Conservation (phyloP, 2,329 filamentous ascomycete genomes). For the Xylogone sp. region DNA sequence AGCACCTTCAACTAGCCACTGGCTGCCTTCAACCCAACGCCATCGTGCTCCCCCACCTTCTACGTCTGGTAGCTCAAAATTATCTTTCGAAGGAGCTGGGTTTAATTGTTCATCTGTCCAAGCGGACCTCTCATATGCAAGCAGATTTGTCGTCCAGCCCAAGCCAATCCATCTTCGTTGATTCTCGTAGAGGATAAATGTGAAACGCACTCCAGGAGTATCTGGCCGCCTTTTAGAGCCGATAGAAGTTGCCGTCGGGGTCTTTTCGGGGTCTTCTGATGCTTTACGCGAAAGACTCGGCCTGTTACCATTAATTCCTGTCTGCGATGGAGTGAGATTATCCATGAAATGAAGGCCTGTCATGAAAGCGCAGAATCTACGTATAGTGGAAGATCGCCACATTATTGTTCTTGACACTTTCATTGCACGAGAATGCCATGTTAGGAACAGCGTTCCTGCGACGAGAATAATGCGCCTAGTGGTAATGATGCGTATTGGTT, state of each 20-base stretch:
- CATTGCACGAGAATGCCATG: conserved; percentile 87
- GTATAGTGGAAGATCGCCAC: conserved; percentile 79
- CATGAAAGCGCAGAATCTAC: conserved; percentile 64
- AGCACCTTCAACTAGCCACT: conserved; percentile 83
- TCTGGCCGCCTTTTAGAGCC: conserved; percentile 36
- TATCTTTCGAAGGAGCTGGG: conserved; percentile 68
- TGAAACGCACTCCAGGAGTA: conserved; percentile 85
- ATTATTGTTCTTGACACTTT: conserved; percentile 81
- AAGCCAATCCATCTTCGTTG: conserved; percentile 92
- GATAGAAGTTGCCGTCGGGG: conserved; percentile 28
- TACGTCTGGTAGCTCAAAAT: conserved; percentile 65
- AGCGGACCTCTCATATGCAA: conserved; percentile 82
- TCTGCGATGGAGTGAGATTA: conserved; percentile 26
- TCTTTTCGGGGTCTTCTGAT: conserved; percentile 15
- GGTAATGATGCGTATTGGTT: conserved; percentile 81
- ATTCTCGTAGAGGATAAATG: conserved; percentile 95
- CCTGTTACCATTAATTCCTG: conserved; percentile 24
- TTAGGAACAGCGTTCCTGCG: conserved; percentile 80
- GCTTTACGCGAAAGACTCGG: conserved; percentile 23
- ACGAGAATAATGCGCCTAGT: conserved; percentile 80
- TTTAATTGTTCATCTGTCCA: conserved; percentile 98
- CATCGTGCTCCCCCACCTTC: conserved; percentile 60
- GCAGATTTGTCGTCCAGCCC: conserved; percentile 89
- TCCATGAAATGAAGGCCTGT: conserved; percentile 76
- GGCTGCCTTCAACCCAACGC: conserved; percentile 81